Evolutionary conservation across 2,329 filamentous ascomycete genomes (phyloP).

Genomic region (Diaporthe ilicicola): DNA sequence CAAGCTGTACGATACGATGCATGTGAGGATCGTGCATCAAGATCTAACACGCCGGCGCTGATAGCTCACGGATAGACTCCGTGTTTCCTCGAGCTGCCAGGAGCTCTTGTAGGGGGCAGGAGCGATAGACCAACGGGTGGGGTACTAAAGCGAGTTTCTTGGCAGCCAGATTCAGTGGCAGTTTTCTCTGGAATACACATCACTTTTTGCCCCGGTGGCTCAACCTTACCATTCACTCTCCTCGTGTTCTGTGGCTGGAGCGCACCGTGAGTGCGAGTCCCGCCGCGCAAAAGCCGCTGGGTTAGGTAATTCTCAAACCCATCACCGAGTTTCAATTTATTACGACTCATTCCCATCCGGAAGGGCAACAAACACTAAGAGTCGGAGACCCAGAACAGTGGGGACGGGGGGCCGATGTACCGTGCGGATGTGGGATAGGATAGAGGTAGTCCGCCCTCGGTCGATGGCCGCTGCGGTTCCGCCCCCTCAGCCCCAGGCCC

Average conservation of each 20-base stretch:
- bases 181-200: too few species aligned
- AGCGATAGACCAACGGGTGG: too few species aligned
- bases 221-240: too few species aligned
- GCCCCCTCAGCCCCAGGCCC: background rate
- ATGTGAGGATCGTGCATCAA: slow-evolving; percentile 17
- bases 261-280: background rate
- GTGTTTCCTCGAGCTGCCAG: background rate
- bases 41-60: slow-evolving; percentile 20
- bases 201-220: too few species aligned
- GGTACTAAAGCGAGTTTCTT: too few species aligned
- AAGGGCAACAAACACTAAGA: background rate
- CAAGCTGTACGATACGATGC: background rate
- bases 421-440: background rate
- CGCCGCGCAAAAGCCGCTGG: background rate
- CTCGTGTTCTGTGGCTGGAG: slow-evolving; percentile 4
- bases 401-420: background rate
- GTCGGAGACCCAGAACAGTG: background rate
- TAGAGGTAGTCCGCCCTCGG: slow-evolving; percentile 1
- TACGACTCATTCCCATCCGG: background rate
- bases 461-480: slow-evolving; percentile 17
- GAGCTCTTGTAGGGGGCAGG: too few species aligned
- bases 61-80: slow-evolving; percentile 8
- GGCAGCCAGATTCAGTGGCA: too few species aligned
- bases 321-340: background rate
- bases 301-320: slow-evolving; percentile 17